phyloP scores from a whole-genome alignment of 116 monocot species.

The Posidonia oceanica region DNA sequence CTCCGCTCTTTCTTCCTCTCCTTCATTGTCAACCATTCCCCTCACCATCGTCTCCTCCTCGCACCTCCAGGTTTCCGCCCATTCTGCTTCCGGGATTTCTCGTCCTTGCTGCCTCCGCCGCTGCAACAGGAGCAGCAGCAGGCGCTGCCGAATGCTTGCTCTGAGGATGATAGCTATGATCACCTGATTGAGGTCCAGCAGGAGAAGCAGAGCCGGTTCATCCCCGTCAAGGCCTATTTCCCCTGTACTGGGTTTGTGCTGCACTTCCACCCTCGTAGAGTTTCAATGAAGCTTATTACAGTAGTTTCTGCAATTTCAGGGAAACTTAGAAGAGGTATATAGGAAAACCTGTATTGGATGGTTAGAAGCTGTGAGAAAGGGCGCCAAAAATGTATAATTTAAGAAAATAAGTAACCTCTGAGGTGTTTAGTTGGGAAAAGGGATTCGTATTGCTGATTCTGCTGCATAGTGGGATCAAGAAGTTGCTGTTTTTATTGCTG shows the following conservation, averaged over 20 bases:
- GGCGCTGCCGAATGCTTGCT: conserved; percentile 14
- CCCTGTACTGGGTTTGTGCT: conserved; percentile 55
- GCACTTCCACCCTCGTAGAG: background rate
- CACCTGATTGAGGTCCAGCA: conserved; percentile 75
- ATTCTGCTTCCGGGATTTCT: conserved; percentile 25
- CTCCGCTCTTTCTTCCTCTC: background rate
- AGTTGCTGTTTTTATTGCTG: too few species aligned
- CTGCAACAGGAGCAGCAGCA: conserved; percentile 13
- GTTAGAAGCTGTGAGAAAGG: too few species aligned
- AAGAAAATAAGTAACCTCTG: too few species aligned
- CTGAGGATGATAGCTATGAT: conserved; percentile 33
- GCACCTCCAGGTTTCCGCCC: background rate
- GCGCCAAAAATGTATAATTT: too few species aligned
- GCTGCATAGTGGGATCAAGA: too few species aligned
- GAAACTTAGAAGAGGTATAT: background rate
- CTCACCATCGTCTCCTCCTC: background rate
- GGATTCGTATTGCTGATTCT: too few species aligned
- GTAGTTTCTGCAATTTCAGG: background rate
- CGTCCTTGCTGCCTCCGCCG: conserved; percentile 14
- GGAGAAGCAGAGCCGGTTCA: conserved; percentile 79
- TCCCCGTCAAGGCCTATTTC: conserved; percentile 96
- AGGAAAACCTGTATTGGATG: too few species aligned
- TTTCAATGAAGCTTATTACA: background rate
- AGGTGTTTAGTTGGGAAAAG: too few species aligned
- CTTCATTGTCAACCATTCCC: background rate